phyloP scores from a whole-genome alignment of 495 filamentous ascomycete genomes.

The Umbilicaria muhlenbergii region DNA sequence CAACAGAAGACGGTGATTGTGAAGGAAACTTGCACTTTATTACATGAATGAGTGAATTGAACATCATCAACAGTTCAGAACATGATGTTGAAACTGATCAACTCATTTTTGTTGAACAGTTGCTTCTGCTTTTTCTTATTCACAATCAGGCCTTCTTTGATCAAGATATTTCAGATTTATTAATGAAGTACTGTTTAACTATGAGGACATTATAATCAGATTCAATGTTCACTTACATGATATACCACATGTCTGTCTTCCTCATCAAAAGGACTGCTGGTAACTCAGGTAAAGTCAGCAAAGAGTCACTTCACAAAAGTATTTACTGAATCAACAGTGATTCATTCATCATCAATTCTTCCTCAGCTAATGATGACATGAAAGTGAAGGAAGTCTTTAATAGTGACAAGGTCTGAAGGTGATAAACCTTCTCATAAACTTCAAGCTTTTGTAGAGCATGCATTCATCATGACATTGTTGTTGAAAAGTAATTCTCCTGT shows the following conservation, averaged over 20 bases:
- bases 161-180: constrained; percentile 1
- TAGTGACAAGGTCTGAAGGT: constrained; percentile 5
- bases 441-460: not conserved
- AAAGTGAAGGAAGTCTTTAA: constrained; percentile 8
- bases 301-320: constrained; percentile 9
- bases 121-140: constrained; percentile 9
- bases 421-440: constrained; percentile 3
- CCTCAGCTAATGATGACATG: not conserved
- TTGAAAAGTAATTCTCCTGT: too few species aligned
- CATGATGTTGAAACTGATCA: constrained; percentile 27
- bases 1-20: constrained; percentile 1
- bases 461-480: too few species aligned
- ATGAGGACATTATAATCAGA: not conserved
- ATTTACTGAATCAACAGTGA: constrained; percentile 7
- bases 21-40: constrained; percentile 5
- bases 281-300: constrained; percentile 6
- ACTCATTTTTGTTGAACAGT: constrained; percentile 3
- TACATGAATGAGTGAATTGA: constrained; percentile 5
- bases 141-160: constrained; percentile 4
- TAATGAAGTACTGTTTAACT: constrained; percentile 1
- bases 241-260: constrained; percentile 6
- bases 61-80: constrained; percentile 32
- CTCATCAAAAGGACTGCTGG: constrained; percentile 2
- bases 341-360: constrained; percentile 3
- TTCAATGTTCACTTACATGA: not conserved